Evolutionary conservation across 139 green algal genomes (phyloP).

Genomic region (Chlamydomonas applanata): DNA sequence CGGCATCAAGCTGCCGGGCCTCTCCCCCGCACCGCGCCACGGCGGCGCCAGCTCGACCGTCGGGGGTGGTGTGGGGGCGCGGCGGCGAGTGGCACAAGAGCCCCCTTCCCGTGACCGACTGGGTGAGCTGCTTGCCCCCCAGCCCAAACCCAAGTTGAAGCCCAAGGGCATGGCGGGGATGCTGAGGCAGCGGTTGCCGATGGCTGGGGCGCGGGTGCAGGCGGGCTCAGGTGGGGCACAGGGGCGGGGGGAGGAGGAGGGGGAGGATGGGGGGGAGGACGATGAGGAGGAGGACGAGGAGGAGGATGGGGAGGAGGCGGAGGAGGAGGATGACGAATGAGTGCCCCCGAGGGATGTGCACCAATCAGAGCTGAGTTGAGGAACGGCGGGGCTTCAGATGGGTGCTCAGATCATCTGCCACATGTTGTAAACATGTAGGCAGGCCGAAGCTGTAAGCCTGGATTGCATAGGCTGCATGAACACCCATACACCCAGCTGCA

Average conservation of each 20-base stretch:
- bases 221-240: not conserved
- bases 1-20: not conserved
- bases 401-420: no score
- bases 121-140: constrained; percentile 3
- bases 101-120: not conserved
- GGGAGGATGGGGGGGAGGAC: not conserved
- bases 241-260: not conserved
- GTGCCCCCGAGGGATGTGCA: no score
- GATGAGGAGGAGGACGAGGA: not conserved
- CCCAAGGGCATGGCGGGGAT: not conserved
- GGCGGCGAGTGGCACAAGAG: not conserved
- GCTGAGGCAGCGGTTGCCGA: not conserved
- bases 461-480: no score
- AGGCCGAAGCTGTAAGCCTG: no score
- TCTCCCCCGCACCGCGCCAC: not conserved
- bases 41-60: no score
- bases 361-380: no score
- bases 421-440: no score
- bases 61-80: no score
- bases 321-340: no score
- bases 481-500: no score
- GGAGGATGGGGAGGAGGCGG: no score
- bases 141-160: not conserved
- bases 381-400: no score
- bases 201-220: not conserved